These are phyloP conservation scores for Fusarium fracticaudum DNA, from an alignment of 2,329 filamentous ascomycete genomes.

Conservation along the genomic window DNA sequence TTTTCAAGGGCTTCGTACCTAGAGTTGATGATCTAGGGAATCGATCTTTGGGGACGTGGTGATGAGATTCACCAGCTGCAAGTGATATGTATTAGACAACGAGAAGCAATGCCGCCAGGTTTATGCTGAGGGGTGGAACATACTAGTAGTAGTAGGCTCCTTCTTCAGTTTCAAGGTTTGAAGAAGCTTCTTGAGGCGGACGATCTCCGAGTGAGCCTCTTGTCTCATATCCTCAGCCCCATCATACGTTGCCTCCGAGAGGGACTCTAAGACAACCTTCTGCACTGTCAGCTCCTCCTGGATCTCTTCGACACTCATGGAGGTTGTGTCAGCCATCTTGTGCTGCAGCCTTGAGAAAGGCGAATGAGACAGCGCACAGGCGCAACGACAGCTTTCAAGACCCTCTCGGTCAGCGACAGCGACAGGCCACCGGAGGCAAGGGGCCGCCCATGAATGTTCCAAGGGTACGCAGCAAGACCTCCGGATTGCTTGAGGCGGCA, in stretches of 20 bases:
- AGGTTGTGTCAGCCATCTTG: constrained; percentile 29
- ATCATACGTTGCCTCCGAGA: constrained; percentile 43
- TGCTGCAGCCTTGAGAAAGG: constrained; percentile 9
- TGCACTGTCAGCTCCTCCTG: constrained; percentile 55
- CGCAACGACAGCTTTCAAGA: constrained; percentile 25
- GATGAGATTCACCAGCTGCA: not conserved
- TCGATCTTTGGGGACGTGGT: not conserved
- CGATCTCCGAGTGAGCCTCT: constrained; percentile 42
- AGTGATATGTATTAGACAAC: not conserved
- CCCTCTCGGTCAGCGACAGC: constrained; percentile 21
- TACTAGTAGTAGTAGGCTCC: constrained; percentile 1
- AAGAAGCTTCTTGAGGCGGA: constrained; percentile 47
- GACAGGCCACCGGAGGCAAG: constrained; percentile 17
- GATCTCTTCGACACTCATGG: constrained; percentile 43
- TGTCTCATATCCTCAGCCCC: constrained; percentile 45
- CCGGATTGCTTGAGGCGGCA: constrained; percentile 1
- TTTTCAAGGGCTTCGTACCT: constrained; percentile 17
- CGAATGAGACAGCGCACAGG: constrained; percentile 27
- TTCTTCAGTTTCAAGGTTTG: constrained; percentile 17
- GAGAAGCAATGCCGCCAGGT: not conserved
- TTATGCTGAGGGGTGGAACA: not conserved
- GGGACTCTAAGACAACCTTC: constrained; percentile 54
- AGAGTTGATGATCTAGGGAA: not conserved
- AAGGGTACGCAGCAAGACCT: constrained; percentile 4
- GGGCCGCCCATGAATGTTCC: constrained; percentile 16